phyloP scores from a whole-genome alignment of 2,329 filamentous ascomycete species.

The Grosmannia penicillata region DNA sequence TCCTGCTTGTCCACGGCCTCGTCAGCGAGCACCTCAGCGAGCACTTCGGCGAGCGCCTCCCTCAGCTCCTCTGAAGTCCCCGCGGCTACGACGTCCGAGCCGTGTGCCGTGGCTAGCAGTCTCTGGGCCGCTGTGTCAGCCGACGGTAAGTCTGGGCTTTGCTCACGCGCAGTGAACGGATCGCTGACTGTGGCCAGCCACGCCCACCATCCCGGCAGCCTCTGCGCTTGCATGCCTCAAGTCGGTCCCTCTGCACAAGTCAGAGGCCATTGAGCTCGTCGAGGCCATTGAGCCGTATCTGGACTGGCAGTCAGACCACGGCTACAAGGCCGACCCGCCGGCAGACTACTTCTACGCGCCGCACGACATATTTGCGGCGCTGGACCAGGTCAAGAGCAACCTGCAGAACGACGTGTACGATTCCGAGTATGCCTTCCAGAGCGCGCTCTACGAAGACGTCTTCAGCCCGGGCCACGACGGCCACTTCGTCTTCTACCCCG shows the following conservation, averaged over 20 bases:
- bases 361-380: slow-evolving; percentile 21
- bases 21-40: too few relatives aligned
- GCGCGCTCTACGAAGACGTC: slow-evolving; percentile 22
- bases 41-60: too few relatives aligned
- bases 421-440: slow-evolving; percentile 26
- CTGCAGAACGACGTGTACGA: slow-evolving; percentile 19
- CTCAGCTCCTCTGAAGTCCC: too few relatives aligned
- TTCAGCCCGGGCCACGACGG: slow-evolving; percentile 25
- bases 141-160: background rate
- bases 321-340: slow-evolving; percentile 23
- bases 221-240: slow-evolving; percentile 25
- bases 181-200: slow-evolving; percentile 4
- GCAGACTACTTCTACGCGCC: slow-evolving; percentile 21
- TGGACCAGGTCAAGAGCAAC: slow-evolving; percentile 18
- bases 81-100: background rate
- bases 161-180: background rate
- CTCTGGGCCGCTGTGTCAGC: background rate
- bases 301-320: slow-evolving; percentile 24
- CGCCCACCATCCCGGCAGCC: slow-evolving; percentile 20
- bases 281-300: slow-evolving; percentile 24
- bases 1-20: too few relatives aligned
- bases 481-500: slow-evolving; percentile 25
- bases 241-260: slow-evolving; percentile 24
- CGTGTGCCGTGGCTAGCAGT: background rate
- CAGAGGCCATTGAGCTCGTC: slow-evolving; percentile 22